These are phyloP conservation scores for Phytophthora citricola DNA, from an alignment of 352 stramenopile genomes.

Conservation along the genomic window DNA sequence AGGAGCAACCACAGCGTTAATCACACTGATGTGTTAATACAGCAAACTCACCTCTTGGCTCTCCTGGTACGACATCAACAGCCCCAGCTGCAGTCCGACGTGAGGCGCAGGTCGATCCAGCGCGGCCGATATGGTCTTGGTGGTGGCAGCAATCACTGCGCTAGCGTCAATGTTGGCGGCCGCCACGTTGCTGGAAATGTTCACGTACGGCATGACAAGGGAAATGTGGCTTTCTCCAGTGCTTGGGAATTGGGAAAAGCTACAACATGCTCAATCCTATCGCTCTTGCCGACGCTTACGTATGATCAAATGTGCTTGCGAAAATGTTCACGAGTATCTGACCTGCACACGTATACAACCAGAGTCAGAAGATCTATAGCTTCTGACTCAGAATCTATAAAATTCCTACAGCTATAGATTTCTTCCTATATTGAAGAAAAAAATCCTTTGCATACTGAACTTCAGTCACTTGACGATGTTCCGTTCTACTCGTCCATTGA, in stretches of 20 bases:
- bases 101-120: constrained; percentile 22
- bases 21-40: background rate
- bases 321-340: constrained; percentile 19
- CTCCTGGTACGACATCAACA: constrained; percentile 34
- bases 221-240: background rate
- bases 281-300: constrained; percentile 5
- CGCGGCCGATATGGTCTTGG: constrained; percentile 26
- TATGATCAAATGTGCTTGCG: constrained; percentile 9
- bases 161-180: constrained; percentile 23
- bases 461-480: background rate
- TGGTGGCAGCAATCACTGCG: constrained; percentile 17
- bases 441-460: constrained; percentile 1
- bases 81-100: constrained; percentile 31
- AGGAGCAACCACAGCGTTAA: too few species aligned
- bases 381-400: background rate
- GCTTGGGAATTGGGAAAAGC: constrained; percentile 16
- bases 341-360: constrained; percentile 10
- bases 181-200: constrained; percentile 38
- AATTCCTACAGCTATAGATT: background rate
- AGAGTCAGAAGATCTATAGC: background rate
- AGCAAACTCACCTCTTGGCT: constrained; percentile 23
- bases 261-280: background rate
- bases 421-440: constrained; percentile 2
- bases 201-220: constrained; percentile 32
- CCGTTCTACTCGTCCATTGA: constrained; percentile 28